Evolutionary conservation across 352 stramenopile species (phyloP).

Genomic region (Phytophthora capsici): DNA sequence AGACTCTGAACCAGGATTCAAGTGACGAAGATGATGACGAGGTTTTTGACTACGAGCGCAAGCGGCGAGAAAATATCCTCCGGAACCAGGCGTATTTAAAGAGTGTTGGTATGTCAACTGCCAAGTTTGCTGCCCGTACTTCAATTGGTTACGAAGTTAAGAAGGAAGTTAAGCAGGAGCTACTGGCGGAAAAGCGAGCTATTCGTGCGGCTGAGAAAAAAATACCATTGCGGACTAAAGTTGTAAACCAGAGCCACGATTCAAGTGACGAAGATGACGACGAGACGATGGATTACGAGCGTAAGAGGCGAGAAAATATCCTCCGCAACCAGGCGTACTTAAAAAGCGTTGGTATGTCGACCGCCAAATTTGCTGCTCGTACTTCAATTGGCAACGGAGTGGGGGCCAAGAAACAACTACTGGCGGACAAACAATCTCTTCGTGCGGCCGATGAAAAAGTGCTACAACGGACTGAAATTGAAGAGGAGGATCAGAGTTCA

Average conservation of each 20-base stretch:
- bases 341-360: slow-evolving; percentile 66
- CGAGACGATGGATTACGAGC: slow-evolving; percentile 66
- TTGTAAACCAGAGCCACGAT: background rate
- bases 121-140: slow-evolving; percentile 52
- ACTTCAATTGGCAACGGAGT: slow-evolving; percentile 35
- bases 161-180: background rate
- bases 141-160: background rate
- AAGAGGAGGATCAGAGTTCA: background rate
- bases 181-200: background rate
- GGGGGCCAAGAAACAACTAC: slow-evolving; percentile 5
- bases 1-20: too few species aligned
- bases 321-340: slow-evolving; percentile 79
- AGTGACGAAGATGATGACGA: background rate
- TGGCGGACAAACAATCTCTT: background rate
- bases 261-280: background rate
- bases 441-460: background rate
- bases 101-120: slow-evolving; percentile 64
- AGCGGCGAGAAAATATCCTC: background rate
- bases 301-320: slow-evolving; percentile 74
- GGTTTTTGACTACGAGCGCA: background rate
- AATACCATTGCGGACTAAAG: background rate
- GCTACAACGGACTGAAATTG: background rate
- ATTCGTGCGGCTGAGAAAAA: background rate
- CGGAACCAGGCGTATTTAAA: slow-evolving; percentile 53
- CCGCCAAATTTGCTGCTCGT: slow-evolving; percentile 59